phyloP scores from a whole-genome alignment of 164 flowering plant species.

The Buxus sempervirens region DNA sequence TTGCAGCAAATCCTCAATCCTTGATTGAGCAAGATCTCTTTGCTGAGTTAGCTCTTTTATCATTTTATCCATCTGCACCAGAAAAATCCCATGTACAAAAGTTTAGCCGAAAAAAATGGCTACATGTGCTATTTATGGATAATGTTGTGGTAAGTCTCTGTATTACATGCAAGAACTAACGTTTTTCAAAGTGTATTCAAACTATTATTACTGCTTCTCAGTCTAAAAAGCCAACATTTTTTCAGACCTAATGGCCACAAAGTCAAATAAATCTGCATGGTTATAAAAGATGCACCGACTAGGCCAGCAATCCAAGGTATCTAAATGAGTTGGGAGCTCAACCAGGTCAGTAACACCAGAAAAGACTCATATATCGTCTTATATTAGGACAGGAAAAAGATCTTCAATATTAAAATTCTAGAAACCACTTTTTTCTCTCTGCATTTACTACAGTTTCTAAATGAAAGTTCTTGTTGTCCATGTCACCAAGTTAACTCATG shows the following conservation, averaged over 20 bases:
- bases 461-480: too few species aligned
- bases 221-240: not conserved
- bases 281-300: not conserved
- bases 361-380: not conserved
- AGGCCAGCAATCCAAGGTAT: too few species aligned
- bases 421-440: not conserved
- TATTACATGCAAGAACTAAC: not conserved
- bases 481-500: too few species aligned
- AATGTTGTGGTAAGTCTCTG: not conserved
- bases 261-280: not conserved
- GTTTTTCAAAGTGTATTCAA: not conserved
- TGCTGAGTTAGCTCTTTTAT: constrained; percentile 66
- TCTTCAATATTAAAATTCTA: not conserved
- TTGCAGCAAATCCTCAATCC: constrained; percentile 67
- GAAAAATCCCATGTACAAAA: not conserved
- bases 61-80: constrained; percentile 83
- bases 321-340: not conserved
- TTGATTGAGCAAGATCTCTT: constrained; percentile 82
- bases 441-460: too few species aligned
- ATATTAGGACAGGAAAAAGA: not conserved
- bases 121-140: not conserved
- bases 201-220: too few species aligned
- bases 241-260: not conserved
- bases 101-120: too few species aligned
- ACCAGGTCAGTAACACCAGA: not conserved